Evolutionary conservation across 2,329 filamentous ascomycete species (phyloP), one percentile per base, ranked within the genome.

Genomic region (Apiospora koreana): DNA sequence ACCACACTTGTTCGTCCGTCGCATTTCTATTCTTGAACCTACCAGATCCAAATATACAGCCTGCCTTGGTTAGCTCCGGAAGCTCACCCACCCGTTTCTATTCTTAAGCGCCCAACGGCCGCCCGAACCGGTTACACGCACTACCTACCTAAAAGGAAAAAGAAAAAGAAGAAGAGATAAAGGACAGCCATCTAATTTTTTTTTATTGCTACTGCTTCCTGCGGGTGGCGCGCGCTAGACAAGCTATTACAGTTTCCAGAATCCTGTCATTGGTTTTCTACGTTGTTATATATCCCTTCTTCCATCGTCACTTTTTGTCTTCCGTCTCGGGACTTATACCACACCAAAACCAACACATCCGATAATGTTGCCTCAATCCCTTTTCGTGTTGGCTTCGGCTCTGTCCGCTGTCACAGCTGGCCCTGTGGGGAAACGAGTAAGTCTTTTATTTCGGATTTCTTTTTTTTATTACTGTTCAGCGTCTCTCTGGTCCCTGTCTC

Each of bases 321-420:
- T 18, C 38, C 35, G 8, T 3, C 42, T 21, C 14, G n/a, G 23
- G 23, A 38, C 54, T 72, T 48, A 62, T 4, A 23, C 69, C 73
- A 70, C 64, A 21, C 35, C 35, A 35, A 35, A 35, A 21, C 67
- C 65, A 69, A 67, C 68, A 68, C 42, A 23, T 68, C 64, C 64
- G 21, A 58, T 68, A n/a, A 80, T 80, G 78, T 75, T 78, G 71
- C 73, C 75, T 28, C 74, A 71, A 72, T 72, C 72, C 67, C 54
- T 77, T 28, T 58, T 79, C 62, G 70, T 73, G 66, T 71, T 79
- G 62, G 65, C 77, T 46, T 76, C 78, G 72, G 74, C 72, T 42
- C 43, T 79, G 48, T 73, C 76, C 68, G 43, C 76, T 23, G 70
- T 75, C 1, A 76, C 76, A 43, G 77, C 78, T 45, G 73, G 72